A percentile compares a stretch with the other conserved stretches of the same genome.
Evolutionary conservation across 495 filamentous ascomycete genomes (phyloP).

Genomic region (Lineolata rhizophorae): DNA sequence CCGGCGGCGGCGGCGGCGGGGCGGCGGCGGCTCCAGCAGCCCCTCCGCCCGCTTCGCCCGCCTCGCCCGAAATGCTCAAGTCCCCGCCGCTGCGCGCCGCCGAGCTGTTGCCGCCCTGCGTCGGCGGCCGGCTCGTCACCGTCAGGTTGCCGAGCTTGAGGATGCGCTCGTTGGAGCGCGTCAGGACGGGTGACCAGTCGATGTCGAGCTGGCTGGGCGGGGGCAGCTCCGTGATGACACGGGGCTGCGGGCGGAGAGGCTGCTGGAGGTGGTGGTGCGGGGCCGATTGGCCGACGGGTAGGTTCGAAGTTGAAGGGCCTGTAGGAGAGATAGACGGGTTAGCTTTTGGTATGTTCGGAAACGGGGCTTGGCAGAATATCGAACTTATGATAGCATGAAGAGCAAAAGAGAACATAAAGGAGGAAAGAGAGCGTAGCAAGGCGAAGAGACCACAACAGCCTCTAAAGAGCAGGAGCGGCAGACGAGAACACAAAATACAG

Average conservation of each 20-base stretch:
- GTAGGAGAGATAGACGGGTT: too few species aligned
- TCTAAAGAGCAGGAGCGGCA: too few species aligned
- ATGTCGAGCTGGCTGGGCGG: conserved; percentile 94
- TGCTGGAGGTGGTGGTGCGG: background rate
- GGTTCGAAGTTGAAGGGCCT: conserved; percentile 22
- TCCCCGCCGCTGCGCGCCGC: too few species aligned
- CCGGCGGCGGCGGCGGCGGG: background rate
- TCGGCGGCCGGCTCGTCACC: conserved; percentile 52
- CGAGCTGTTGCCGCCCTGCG: conserved; percentile 43
- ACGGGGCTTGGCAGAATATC: too few species aligned
- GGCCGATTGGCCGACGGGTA: too few species aligned
- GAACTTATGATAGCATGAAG: too few species aligned
- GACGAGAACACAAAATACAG: too few species aligned
- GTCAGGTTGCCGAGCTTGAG: conserved; percentile 80
- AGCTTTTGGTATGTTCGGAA: conserved; percentile 22
- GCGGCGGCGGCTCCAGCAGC: conserved; percentile 18
- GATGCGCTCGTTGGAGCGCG: conserved; percentile 77
- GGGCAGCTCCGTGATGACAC: conserved; percentile 85
- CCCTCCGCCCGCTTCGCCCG: too few species aligned
- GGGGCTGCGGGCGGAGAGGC: conserved; percentile 40
- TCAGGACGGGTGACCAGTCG: conserved; percentile 95
- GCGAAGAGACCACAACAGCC: too few species aligned
- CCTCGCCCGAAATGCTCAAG: too few species aligned
- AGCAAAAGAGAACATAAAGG: too few species aligned
- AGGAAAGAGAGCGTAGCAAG: too few species aligned